Base-by-base conservation (phyloP, 495 filamentous ascomycete genomes). In the Penicillium daleae region DNA sequence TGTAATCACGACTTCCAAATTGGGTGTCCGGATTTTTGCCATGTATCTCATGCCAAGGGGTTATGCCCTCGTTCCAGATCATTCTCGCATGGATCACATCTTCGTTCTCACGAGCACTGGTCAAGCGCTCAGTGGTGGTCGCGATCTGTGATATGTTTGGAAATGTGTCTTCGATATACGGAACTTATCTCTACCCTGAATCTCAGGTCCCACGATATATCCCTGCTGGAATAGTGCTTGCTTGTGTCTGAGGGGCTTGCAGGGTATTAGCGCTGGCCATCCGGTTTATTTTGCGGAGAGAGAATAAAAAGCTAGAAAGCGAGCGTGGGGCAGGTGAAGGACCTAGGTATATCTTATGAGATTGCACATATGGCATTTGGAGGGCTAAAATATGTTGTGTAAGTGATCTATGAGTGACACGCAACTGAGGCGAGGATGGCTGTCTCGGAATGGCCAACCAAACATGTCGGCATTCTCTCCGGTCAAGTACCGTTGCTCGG, bases 391-490 rank as follows among this genome's bases (percentile, higher is more conserved):
- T 1, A 9, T 37, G 9, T 4, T 37, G 15, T 37, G 3, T 4
- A 15, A 2, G 1, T 15, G 33, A 37, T 37, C 10, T 4, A 12
- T 37, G 33, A 37, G 4, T 12, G 9, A 15, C 1, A 37, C 15
- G 1, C 4, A 15, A 37, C 4, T 12, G 12, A 15, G 9, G 33
- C 10, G 12, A 37, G 33, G 12, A 3, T 15, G 33, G 33, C 3
- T 37, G 33, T 37, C 12, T 12, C 33, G 9, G 6, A 37, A 3
- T 37, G 33, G 33, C 1, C 0, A 37, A 15, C 4, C 40, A 22
- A 19, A 17, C 19, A 9, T 10, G 35, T 59, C 46, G 46, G 57
- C 7, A 4, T 59, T 59, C 57, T 52, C 57, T 52, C 57, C 57
- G 57, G 32, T 21, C 2, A 26, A 39, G 4, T 48, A 10, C 13